phyloP scores from a whole-genome alignment of 345 rosid species.

The Sisymbrium altissimum region DNA sequence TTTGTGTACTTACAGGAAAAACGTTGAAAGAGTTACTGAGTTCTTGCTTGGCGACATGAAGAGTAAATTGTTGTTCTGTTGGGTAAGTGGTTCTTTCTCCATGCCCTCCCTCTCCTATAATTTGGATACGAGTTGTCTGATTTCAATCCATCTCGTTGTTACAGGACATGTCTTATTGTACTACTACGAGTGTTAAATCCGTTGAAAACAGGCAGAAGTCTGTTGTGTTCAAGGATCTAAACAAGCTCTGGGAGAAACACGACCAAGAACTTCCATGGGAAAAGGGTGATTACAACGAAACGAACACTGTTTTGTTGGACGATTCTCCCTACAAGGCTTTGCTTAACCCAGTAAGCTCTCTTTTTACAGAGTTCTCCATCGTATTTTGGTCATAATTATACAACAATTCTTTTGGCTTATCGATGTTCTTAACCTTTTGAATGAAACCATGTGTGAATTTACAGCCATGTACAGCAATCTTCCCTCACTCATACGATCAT shows the following conservation, averaged over 20 bases:
- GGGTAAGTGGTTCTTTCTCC: no score
- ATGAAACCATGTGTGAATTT: constrained; percentile 11
- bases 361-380: no score
- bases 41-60: no score
- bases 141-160: no score
- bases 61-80: no score
- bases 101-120: no score
- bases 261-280: constrained; percentile 65
- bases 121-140: no score
- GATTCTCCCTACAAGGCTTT: constrained; percentile 91
- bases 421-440: neutral
- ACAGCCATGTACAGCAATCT: constrained; percentile 36
- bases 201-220: constrained; percentile 65
- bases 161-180: constrained; percentile 70
- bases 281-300: constrained; percentile 55
- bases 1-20: no score
- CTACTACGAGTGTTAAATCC: constrained; percentile 43
- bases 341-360: constrained; percentile 78
- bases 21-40: no score
- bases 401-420: no score
- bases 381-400: no score
- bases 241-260: constrained; percentile 60
- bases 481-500: constrained; percentile 62
- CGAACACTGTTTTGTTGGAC: constrained; percentile 71
- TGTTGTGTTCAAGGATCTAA: constrained; percentile 72